Evolutionary conservation across 2,329 filamentous ascomycete species (phyloP), one percentile per base, ranked within the genome.

Genomic region (Diaporthe citriasiana): DNA sequence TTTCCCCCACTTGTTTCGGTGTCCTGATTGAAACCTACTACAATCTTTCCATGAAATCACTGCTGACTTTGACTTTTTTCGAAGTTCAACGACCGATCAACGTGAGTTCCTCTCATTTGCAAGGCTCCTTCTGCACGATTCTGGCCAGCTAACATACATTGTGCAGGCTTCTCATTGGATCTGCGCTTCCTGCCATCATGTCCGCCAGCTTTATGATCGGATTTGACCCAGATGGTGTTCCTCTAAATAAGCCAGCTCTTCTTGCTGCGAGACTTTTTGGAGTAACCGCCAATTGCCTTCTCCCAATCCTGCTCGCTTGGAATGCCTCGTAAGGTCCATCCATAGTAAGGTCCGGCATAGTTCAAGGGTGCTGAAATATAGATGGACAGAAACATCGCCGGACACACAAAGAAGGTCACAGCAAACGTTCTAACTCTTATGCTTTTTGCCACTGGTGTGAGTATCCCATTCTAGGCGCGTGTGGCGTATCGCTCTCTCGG

Each of bases 341-440:
- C 30, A 2, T 12, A 3, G 1, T 12, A 3, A 27, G 7, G 30
- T 38, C 27, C 19, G 13, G 4, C 8, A 1, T 17, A 12, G n/a
- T 19, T 12, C 4, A 4, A 38, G 33, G 10, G 3, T 9, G 13
- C 8, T 66, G 12, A 66, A 12, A 1, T 6, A 13, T 5, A 13
- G 2, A n/a, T 35, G 19, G 10, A 38, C 7, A 79, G 79, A 74
- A 80, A 80, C 45, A 80, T 77, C 0, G 78, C 77, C 22, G 80
- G 80, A 1, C 78, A 81, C 72, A 81, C 80, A 19, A 81, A 81
- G 65, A 80, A 80, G 69, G 79, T 77, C 19, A 79, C 78, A 1
- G 78, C 79, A 55, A 79, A 79, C 40, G 76, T 76, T 1, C 42
- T 77, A 1, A 77, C 78, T 10, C 60, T 66, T 13, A 66, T 66